Percentiles rank a stretch among this genome's conserved stretches.
Evolutionary conservation across 1,284 basidiomycete species (phyloP).

Genomic region (Ustanciosporium gigantosporum): DNA sequence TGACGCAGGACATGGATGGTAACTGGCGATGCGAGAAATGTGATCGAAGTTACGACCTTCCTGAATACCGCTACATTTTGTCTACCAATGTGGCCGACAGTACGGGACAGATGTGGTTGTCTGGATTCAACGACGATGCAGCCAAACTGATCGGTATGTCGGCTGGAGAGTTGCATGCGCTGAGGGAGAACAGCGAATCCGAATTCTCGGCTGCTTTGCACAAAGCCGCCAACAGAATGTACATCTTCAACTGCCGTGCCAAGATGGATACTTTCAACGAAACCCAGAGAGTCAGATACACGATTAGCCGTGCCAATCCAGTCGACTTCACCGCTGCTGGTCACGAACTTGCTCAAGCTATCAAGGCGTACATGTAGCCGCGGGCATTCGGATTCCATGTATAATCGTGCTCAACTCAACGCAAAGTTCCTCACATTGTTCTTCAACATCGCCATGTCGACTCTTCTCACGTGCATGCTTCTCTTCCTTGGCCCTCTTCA

Average conservation of each 20-base stretch:
- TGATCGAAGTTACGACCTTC: conserved; percentile 71
- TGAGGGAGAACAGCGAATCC: conserved; percentile 72
- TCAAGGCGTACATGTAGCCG: conserved; percentile 37
- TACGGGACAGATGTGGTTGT: conserved; percentile 87
- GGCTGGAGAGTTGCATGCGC: conserved; percentile 76
- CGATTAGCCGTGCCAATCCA: conserved; percentile 39
- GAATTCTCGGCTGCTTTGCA: conserved; percentile 71
- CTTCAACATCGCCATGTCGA: too few relatives aligned
- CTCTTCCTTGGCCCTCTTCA: too few relatives aligned
- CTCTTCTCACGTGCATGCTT: too few relatives aligned
- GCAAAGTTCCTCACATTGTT: too few relatives aligned
- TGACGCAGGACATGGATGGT: conserved; percentile 70
- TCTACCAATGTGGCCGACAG: conserved; percentile 85
- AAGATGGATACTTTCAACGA: conserved; percentile 65
- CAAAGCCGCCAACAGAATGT: conserved; percentile 72
- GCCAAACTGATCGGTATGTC: conserved; percentile 72
- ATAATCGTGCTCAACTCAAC: too few relatives aligned
- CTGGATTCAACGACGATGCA: conserved; percentile 93
- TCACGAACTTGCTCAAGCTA: conserved; percentile 49
- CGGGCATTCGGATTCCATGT: not conserved
- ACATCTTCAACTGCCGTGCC: conserved; percentile 83
- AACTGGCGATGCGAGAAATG: conserved; percentile 94
- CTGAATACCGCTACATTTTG: conserved; percentile 89
- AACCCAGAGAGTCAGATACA: conserved; percentile 52
- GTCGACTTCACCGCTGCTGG: conserved; percentile 55